Conservation (phyloP, 495 filamentous ascomycete species). For the Xylaria curta region DNA sequence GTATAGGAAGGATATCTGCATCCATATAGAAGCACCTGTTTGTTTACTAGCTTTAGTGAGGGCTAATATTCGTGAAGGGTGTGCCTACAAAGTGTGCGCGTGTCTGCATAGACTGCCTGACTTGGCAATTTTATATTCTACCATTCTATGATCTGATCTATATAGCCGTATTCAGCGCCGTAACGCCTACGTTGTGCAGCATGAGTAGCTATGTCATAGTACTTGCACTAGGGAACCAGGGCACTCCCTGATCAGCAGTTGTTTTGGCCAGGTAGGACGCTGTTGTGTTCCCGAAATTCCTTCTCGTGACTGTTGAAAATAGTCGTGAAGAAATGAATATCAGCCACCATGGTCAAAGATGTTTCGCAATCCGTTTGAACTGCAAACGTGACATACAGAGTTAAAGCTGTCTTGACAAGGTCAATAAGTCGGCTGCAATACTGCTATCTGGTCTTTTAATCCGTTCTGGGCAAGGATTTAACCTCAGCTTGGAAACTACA, state of each 20-base stretch:
- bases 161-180: not conserved
- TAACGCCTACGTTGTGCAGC: not conserved
- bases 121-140: conserved; percentile 4
- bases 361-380: not conserved
- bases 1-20: not conserved
- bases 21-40: not conserved
- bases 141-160: conserved; percentile 7
- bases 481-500: not conserved
- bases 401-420: not conserved
- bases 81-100: not conserved
- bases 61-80: not conserved
- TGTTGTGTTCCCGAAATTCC: not conserved
- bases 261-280: not conserved
- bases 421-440: not conserved
- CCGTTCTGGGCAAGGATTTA: not conserved
- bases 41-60: not conserved
- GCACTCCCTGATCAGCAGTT: not conserved
- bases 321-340: not conserved
- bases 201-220: conserved; percentile 9
- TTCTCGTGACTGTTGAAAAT: not conserved
- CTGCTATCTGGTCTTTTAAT: not conserved
- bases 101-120: not conserved
- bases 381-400: not conserved
- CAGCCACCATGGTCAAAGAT: not conserved
- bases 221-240: not conserved